Percentiles rank a stretch among this genome's conserved stretches.
Evolutionary conservation across 1,284 basidiomycete species (phyloP).

Genomic region (Cryptococcus jaspeensis): DNA sequence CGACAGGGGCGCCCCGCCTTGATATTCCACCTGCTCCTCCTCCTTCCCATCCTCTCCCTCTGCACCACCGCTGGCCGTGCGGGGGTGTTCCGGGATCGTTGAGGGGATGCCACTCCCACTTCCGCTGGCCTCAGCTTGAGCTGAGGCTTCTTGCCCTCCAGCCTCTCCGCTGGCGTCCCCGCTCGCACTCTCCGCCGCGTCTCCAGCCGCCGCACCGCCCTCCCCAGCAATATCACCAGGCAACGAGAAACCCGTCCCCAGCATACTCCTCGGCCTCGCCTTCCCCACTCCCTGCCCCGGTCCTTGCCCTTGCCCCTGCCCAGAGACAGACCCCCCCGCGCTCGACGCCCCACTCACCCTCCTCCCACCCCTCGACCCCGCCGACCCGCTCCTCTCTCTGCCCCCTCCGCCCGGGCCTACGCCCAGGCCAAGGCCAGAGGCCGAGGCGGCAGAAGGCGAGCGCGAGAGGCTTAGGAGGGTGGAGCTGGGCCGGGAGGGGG

Average conservation of each 20-base stretch:
- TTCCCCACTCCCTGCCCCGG: too few species aligned
- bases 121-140: too few species aligned
- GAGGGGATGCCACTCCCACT: too few species aligned
- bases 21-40: too few species aligned
- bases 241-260: not conserved
- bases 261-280: not conserved
- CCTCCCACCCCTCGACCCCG: not conserved
- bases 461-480: slow-evolving; percentile 23
- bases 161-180: not conserved
- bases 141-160: not conserved
- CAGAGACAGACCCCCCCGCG: too few species aligned
- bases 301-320: too few species aligned
- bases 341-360: not conserved
- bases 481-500: slow-evolving; percentile 34
- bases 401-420: too few species aligned
- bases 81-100: not conserved
- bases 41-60: too few species aligned
- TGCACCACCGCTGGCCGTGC: slow-evolving; percentile 22
- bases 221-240: not conserved
- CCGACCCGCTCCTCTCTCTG: not conserved
- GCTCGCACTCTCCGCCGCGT: not conserved
- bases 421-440: slow-evolving; percentile 7
- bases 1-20: too few species aligned
- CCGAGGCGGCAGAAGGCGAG: not conserved
- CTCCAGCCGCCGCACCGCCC: not conserved